Conservation (phyloP, 1,284 basidiomycete species). For the Acaromyces ingoldii region DNA sequence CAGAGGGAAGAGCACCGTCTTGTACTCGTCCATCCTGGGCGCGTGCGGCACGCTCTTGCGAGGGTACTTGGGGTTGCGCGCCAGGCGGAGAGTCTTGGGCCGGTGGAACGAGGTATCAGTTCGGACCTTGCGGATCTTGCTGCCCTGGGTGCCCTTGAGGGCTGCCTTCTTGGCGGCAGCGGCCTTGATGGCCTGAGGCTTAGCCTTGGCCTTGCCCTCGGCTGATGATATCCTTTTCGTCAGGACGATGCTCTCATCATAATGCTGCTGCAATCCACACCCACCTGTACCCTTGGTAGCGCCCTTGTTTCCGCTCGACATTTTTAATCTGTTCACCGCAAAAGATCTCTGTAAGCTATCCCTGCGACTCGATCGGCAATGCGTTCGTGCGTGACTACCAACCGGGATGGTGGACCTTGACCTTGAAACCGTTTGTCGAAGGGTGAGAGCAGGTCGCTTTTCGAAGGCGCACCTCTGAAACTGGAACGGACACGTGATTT, state of each 20-base stretch:
- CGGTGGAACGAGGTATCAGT: slow-evolving; percentile 90
- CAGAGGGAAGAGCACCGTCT: slow-evolving; percentile 75
- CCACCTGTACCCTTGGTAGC: slow-evolving; percentile 17
- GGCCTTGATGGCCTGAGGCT: slow-evolving; percentile 61
- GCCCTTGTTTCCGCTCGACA: slow-evolving; percentile 18
- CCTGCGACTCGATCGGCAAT: no score
- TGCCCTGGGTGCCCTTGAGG: slow-evolving; percentile 75
- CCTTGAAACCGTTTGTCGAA: no score
- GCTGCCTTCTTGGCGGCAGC: slow-evolving; percentile 95
- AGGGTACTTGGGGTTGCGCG: slow-evolving; percentile 83
- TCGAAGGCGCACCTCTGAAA: no score
- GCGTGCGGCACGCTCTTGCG: slow-evolving; percentile 89
- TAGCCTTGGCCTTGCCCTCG: slow-evolving; percentile 21
- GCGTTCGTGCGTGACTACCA: no score
- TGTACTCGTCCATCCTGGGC: slow-evolving; percentile 95
- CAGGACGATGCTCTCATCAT: background rate
- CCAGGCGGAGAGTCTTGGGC: slow-evolving; percentile 84
- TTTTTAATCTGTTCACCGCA: slow-evolving; percentile 7
- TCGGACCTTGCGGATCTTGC: slow-evolving; percentile 75
- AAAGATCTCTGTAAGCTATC: no score
- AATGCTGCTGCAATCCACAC: slow-evolving; percentile 2
- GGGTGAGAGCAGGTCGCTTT: no score
- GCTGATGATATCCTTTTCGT: slow-evolving; percentile 1
- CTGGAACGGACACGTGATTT: no score
- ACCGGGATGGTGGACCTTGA: no score